Evolutionary conservation across 1,284 basidiomycete genomes (phyloP).

Genomic region (Anthracocystis panici-leucophaei): DNA sequence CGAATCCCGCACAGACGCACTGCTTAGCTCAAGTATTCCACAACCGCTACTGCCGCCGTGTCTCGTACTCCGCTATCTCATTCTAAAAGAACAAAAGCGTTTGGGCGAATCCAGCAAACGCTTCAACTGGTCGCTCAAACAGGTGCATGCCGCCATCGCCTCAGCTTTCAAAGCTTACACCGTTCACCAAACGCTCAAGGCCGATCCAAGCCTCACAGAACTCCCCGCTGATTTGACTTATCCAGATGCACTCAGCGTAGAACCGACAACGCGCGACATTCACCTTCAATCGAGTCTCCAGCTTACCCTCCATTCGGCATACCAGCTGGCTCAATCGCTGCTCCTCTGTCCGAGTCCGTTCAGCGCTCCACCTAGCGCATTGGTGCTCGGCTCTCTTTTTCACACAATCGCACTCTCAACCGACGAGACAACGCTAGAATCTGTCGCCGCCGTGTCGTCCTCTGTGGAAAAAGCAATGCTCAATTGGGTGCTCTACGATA

Average conservation of each 20-base stretch:
- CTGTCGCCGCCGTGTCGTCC: constrained; percentile 14
- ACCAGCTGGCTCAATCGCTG: constrained; percentile 43
- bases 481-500: constrained; percentile 43
- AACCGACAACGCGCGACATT: constrained; percentile 42
- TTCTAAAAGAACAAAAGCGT: constrained; percentile 35
- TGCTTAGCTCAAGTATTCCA: constrained; percentile 17
- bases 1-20: constrained; percentile 22
- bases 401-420: constrained; percentile 34
- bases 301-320: constrained; percentile 39
- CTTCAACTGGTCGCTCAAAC: constrained; percentile 51
- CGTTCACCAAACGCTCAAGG: constrained; percentile 33
- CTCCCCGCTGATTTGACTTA: constrained; percentile 21
- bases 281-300: constrained; percentile 45
- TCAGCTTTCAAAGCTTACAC: constrained; percentile 23
- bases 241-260: constrained; percentile 24
- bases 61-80: constrained; percentile 46
- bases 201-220: constrained; percentile 19
- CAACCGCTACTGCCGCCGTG: constrained; percentile 33
- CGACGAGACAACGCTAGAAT: constrained; percentile 20
- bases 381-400: constrained; percentile 42
- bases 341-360: constrained; percentile 41
- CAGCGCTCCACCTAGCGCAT: constrained; percentile 33
- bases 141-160: constrained; percentile 36
- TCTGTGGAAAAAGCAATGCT: constrained; percentile 35
- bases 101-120: constrained; percentile 42